These are phyloP conservation scores for Tricholoma hemisulphureum DNA, from an alignment of 768 basidiomycete genomes.

Conservation along the genomic window DNA sequence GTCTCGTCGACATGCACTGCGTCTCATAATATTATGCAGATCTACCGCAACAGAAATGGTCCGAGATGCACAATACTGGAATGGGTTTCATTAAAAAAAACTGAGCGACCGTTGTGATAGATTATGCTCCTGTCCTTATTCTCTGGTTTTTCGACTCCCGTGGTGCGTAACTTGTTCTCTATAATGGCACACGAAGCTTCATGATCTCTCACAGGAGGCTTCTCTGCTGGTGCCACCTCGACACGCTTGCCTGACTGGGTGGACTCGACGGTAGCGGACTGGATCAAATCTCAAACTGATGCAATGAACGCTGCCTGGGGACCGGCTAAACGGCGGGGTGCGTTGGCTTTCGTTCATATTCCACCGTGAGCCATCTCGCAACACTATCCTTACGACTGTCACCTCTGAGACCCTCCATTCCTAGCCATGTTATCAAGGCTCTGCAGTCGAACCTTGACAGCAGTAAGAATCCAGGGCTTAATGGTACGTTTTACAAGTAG, in stretches of 20 bases:
- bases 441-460: constrained; percentile 36
- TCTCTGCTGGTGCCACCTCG: constrained; percentile 42
- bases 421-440: constrained; percentile 36
- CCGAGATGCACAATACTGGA: no score
- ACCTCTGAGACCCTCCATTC: neutral
- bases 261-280: constrained; percentile 56
- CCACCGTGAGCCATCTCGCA: constrained; percentile 51
- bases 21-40: constrained; percentile 19
- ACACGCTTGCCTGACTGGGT: constrained; percentile 64
- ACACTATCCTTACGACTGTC: neutral
- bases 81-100: no score
- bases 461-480: constrained; percentile 42
- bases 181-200: neutral
- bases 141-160: constrained; percentile 82
- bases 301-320: constrained; percentile 63
- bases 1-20: neutral
- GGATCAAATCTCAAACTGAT: constrained; percentile 55
- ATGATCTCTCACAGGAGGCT: constrained; percentile 42
- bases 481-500: constrained; percentile 29
- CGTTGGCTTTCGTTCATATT: constrained; percentile 74
- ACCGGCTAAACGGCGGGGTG: constrained; percentile 46
- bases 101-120: constrained; percentile 20
- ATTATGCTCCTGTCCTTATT: constrained; percentile 50
- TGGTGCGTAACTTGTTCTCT: constrained; percentile 28
- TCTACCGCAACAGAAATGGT: constrained; percentile 39